These are phyloP conservation scores for Cladobotryum protrusum DNA, from an alignment of 2,329 filamentous ascomycete species.

Conservation along the genomic window DNA sequence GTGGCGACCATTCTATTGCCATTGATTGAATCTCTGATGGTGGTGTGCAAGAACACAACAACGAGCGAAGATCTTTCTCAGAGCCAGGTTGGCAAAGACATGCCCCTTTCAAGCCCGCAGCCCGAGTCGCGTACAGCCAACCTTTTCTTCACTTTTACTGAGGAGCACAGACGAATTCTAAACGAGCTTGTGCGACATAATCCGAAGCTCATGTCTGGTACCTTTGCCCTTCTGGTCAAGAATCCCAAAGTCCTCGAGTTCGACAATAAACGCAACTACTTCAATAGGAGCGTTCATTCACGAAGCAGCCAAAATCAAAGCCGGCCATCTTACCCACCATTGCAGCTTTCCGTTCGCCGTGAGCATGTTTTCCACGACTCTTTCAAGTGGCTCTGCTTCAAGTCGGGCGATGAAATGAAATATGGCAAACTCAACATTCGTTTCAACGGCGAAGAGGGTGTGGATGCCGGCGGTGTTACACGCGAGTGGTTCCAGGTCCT, in stretches of 20 bases:
- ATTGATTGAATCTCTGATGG: slow-evolving; percentile 94
- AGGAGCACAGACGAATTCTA: slow-evolving; percentile 93
- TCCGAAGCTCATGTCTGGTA: slow-evolving; percentile 97
- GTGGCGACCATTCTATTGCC: slow-evolving; percentile 93
- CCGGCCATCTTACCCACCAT: slow-evolving; percentile 61
- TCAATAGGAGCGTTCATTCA: slow-evolving; percentile 83
- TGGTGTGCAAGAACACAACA: slow-evolving; percentile 96
- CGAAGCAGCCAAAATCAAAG: slow-evolving; percentile 60
- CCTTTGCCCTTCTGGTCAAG: slow-evolving; percentile 91
- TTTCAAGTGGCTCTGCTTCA: slow-evolving; percentile 97
- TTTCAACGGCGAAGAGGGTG: slow-evolving; percentile 95
- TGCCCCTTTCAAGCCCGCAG: slow-evolving; percentile 64
- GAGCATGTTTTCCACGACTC: slow-evolving; percentile 98
- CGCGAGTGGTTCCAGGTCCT: slow-evolving; percentile 99
- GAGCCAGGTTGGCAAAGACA: slow-evolving; percentile 53
- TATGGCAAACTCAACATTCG: slow-evolving; percentile 97
- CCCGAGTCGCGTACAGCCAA: slow-evolving; percentile 79
- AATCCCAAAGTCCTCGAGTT: slow-evolving; percentile 99
- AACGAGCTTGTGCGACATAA: slow-evolving; percentile 97
- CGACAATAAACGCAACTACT: slow-evolving; percentile 99
- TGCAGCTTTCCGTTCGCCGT: slow-evolving; percentile 85
- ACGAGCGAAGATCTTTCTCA: slow-evolving; percentile 59
- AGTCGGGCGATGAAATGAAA: slow-evolving; percentile 94
- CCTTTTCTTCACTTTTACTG: slow-evolving; percentile 95
- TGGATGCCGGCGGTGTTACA: slow-evolving; percentile 94